Percentiles rank a stretch among this genome's conserved stretches.
phyloP scores from a whole-genome alignment of 176 grass and related monocot genomes.

The Tuctoria greenei region DNA sequence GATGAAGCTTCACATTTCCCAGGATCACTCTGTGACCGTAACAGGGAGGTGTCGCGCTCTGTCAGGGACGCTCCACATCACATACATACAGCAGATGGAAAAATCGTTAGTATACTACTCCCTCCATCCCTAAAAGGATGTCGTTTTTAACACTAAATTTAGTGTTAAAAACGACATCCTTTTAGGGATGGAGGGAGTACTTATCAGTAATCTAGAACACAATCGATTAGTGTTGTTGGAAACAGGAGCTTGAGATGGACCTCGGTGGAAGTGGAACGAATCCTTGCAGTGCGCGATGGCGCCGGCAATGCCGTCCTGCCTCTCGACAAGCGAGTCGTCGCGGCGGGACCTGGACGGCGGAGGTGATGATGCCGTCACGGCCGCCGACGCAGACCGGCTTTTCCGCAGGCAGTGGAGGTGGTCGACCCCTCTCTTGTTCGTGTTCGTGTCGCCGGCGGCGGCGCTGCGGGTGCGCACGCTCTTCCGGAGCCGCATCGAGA shows the following conservation, averaged over 20 bases:
- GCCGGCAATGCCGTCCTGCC: constrained; percentile 88
- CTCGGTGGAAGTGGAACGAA: constrained; percentile 62
- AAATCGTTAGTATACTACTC: background rate
- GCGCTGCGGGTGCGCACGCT: constrained; percentile 4
- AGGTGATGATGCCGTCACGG: constrained; percentile 22
- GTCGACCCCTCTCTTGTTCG: no score
- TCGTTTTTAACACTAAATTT: no score
- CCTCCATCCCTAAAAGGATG: no score
- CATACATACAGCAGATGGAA: background rate
- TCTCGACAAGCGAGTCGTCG: constrained; percentile 66
- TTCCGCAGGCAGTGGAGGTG: constrained; percentile 40
- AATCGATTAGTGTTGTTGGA: no score
- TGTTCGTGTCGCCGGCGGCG: background rate
- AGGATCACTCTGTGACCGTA: constrained; percentile 68
- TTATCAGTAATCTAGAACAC: background rate
- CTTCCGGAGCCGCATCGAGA: constrained; percentile 53
- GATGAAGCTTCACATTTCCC: constrained; percentile 32
- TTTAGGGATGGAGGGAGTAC: no score
- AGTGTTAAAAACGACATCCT: no score
- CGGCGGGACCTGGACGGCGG: constrained; percentile 32
- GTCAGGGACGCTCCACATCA: constrained; percentile 37
- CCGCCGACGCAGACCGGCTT: constrained; percentile 65
- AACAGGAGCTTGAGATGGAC: no score
- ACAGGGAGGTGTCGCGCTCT: constrained; percentile 52
- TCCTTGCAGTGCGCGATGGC: constrained; percentile 98